Evolutionary conservation across 345 rosid genomes (phyloP).

Genomic region (Eucalyptus marginata): DNA sequence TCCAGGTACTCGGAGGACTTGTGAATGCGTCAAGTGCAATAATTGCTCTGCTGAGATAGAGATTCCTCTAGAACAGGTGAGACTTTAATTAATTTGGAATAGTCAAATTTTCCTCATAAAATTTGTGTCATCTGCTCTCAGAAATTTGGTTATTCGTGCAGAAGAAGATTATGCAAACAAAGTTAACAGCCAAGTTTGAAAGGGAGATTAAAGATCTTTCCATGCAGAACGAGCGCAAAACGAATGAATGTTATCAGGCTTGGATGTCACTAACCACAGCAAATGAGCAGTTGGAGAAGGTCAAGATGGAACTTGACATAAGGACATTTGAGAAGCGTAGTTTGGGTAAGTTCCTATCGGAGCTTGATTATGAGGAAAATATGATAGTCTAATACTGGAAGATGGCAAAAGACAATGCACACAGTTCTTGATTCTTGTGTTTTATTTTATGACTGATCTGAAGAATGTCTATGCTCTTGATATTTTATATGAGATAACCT

Average conservation of each 20-base stretch:
- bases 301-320: slow-evolving; percentile 84
- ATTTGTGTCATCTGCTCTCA: background rate
- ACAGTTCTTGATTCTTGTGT: background rate
- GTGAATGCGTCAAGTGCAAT: slow-evolving; percentile 61
- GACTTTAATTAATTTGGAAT: background rate
- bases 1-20: slow-evolving; percentile 32
- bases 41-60: slow-evolving; percentile 63
- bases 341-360: slow-evolving; percentile 37
- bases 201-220: slow-evolving; percentile 74
- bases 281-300: slow-evolving; percentile 73
- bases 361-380: background rate
- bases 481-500: background rate
- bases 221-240: slow-evolving; percentile 48
- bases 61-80: slow-evolving; percentile 66
- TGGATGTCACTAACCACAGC: slow-evolving; percentile 91
- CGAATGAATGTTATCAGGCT: slow-evolving; percentile 93
- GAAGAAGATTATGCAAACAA: slow-evolving; percentile 69
- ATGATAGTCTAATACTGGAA: background rate
- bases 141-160: slow-evolving; percentile 14
- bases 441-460: background rate
- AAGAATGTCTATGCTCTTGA: background rate
- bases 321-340: slow-evolving; percentile 53
- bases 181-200: slow-evolving; percentile 73
- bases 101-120: background rate
- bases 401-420: background rate